Evolutionary conservation across 192 early-diverging fungal species (phyloP).

Genomic region (Entomortierella chlamydospora): DNA sequence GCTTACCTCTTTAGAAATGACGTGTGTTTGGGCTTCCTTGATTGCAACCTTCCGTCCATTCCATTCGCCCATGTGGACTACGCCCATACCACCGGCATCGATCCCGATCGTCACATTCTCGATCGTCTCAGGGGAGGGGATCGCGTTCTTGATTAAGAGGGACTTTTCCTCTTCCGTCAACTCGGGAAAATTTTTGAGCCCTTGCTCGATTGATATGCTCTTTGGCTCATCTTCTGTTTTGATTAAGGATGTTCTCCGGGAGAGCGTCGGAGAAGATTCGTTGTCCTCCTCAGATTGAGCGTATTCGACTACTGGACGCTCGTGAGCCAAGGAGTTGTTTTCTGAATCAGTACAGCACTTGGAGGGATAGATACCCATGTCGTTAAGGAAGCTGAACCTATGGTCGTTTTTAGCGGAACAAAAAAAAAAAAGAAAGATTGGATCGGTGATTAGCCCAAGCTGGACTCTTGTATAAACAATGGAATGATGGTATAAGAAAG

Average conservation of each 20-base stretch:
- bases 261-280: background rate
- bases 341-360: conserved; percentile 27
- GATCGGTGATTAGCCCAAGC: background rate
- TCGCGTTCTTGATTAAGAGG: conserved; percentile 22
- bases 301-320: background rate
- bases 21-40: conserved; percentile 32
- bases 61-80: conserved; percentile 43
- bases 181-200: conserved; percentile 12
- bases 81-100: conserved; percentile 48
- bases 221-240: background rate
- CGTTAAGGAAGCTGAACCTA: background rate
- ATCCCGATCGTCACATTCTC: conserved; percentile 44
- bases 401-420: background rate
- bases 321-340: too few species aligned
- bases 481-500: background rate
- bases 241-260: conserved; percentile 10
- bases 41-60: conserved; percentile 48
- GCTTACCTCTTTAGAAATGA: conserved; percentile 45
- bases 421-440: background rate
- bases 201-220: conserved; percentile 24
- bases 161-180: conserved; percentile 22
- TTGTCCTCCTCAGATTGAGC: background rate
- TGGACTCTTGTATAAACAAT: too few species aligned
- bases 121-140: conserved; percentile 41
- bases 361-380: conserved; percentile 49